phyloP scores from a whole-genome alignment of 768 basidiomycete genomes.

The Suillus alpinus region DNA sequence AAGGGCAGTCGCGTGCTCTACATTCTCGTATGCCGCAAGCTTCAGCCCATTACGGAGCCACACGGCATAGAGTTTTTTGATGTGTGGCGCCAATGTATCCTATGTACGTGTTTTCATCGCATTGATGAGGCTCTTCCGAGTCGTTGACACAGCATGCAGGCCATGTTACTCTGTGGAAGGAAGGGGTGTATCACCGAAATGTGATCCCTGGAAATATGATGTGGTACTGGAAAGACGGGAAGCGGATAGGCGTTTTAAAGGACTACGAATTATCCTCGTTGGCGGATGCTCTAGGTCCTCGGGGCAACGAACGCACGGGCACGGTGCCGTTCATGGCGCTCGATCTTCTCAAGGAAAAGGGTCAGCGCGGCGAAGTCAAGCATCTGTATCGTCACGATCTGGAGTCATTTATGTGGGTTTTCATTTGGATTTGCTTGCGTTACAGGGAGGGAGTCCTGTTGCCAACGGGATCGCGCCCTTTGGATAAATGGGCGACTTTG shows the following conservation, averaged over 20 bases:
- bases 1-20: background rate
- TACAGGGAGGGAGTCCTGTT: background rate
- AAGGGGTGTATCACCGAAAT: background rate
- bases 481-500: background rate
- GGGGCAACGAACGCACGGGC: too few relatives aligned
- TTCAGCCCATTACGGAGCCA: background rate
- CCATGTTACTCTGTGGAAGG: background rate
- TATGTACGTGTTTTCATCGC: background rate
- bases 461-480: background rate
- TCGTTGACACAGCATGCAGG: background rate
- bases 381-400: background rate
- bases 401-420: background rate
- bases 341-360: accelerated
- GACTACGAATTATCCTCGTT: background rate
- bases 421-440: background rate
- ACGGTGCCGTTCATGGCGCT: too few relatives aligned
- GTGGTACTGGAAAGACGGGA: background rate
- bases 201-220: background rate
- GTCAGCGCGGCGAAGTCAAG: background rate
- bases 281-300: background rate
- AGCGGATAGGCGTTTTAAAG: background rate
- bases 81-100: background rate
- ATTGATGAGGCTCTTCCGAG: background rate
- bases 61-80: background rate
- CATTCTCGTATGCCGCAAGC: background rate